A percentile compares a stretch with the other conserved stretches of the same genome.
Conservation (phyloP, 2,329 filamentous ascomycete species). For the Exophiala aquamarina region DNA sequence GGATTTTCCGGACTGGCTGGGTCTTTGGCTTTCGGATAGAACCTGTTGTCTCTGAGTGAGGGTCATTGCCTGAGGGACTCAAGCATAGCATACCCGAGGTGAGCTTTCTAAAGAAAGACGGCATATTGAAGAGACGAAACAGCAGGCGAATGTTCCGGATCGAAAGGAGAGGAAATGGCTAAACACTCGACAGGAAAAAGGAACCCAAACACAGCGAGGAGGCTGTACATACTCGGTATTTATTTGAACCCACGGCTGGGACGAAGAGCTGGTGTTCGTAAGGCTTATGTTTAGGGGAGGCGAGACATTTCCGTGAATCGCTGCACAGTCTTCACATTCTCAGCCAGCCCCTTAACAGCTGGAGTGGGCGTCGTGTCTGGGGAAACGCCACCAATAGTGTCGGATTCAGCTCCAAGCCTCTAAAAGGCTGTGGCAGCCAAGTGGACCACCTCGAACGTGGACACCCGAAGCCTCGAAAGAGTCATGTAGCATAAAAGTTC, state of each 20-base stretch:
- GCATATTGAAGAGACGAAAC: slow-evolving; percentile 6
- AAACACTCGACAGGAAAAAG: neutral
- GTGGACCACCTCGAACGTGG: too few species aligned
- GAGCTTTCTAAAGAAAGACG: slow-evolving; percentile 12
- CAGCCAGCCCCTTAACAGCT: slow-evolving; percentile 13
- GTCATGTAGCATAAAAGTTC: too few species aligned
- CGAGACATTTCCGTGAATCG: neutral
- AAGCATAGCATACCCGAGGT: slow-evolving; percentile 12
- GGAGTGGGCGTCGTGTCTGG: slow-evolving; percentile 1
- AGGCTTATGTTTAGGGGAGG: too few species aligned
- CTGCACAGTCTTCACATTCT: neutral
- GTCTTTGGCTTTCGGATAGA: neutral
- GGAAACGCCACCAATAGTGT: slow-evolving; percentile 12
- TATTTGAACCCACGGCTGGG: too few species aligned
- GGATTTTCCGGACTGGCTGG: slow-evolving; percentile 1
- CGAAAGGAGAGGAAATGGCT: slow-evolving; percentile 1
- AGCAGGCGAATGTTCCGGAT: neutral
- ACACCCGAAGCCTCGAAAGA: too few species aligned
- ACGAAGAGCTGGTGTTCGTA: too few species aligned
- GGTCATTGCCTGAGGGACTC: slow-evolving; percentile 2
- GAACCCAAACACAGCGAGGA: neutral
- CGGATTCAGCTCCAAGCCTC: slow-evolving; percentile 7
- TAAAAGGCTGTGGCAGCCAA: too few species aligned
- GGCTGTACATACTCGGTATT: neutral
- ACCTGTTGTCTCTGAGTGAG: slow-evolving; percentile 5